Evolutionary conservation across 1,139 yeast genomes (phyloP), one percentile per base, ranked within the genome.

Genomic region (Kazachstania sp.): DNA sequence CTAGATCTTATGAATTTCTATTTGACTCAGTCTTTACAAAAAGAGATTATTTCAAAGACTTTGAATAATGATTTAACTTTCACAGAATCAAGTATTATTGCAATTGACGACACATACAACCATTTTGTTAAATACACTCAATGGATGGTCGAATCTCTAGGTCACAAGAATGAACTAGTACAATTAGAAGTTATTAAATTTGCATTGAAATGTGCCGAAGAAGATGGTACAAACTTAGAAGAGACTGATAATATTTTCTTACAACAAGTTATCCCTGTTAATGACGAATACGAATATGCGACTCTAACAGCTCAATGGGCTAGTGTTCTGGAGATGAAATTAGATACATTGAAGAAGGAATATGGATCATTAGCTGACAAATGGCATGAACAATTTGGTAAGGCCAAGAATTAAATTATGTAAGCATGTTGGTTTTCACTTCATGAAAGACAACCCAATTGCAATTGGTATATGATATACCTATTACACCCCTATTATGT

Each of bases 71-170:
- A 58, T 37, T 43, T 64, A 16, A 54, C 54, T 3, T 38, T 64
- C 12, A 47, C 60, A n/a, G 57, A 54, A 2, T 52, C 48, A 2
- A 52, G 59, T 32, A 51, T 61, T n/a, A 49, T 47, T 2, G 47
- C 51, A 6, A 53, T 63, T 20, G 65, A 63, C 35, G 65, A 61
- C 26, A 51, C 60, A 12, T 62, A 58, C 47, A 61, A 61, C 37
- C 61, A 60, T 44, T 63, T 59, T 45, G 61, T 63, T 30, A 64
- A 64, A 44, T 64, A 60, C 48, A 59, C 63, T 5, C 67, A 64
- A 47, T 64, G 68, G 68, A 51, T 61, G 56, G 45, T 60, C 13
- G 67, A 63, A 40, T 58, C 67, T 0, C 39, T 61, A 31, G 54
- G 52, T 6, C 43, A 52, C 4, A 56, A 51, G 16, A 54, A 52